Evolutionary conservation across 1,284 basidiomycete species (phyloP), one percentile per base, ranked within the genome.

Genomic region (Ceratobasidium sp.): DNA sequence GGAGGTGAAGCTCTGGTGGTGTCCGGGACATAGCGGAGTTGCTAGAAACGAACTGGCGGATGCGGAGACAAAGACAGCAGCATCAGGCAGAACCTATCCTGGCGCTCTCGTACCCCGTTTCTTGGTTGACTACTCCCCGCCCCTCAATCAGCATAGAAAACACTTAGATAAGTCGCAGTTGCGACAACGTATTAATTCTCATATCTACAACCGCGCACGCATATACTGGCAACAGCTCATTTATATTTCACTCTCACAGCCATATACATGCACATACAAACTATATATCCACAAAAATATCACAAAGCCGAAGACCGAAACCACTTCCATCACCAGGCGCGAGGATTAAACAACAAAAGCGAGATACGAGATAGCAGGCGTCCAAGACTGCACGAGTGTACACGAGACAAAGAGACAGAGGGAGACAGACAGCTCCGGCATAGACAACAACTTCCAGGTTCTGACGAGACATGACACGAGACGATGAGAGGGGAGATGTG

Each of bases 241-340:
- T 38, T 38, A 38, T 38, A 38, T 38, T 38, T 38, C 35, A 11
- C 35, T 38, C 35, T 11, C 35, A 38, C 47, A 49, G 16, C 47
- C 47, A 54, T 54, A 30, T 54, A 54, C 52, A 54, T 26, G 52
- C 52, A 54, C 52, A 54, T 54, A 54, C 52, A 54, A 54, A 49
- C 23, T 49, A 49, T 38, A 38, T 38, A 38, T 38, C 35, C 35
- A 38, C 47, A 18, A 49, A 49, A 49, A 49, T 7, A 54, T 2
- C n/a, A 54, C 28, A 13, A 26, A 54, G 9, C 52, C 8, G 8
- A 6, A n/a, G 23, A 54, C 21, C 21, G 11, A 38, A 38, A 38
- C 35, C 35, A 54, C 52, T 26, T 26, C 21, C 52, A 14, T 8
- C 2, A 14, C n/a, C 16, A 21, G n/a, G 21, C 35, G 26, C 21